phyloP scores from a whole-genome alignment of 2,329 filamentous ascomycete genomes.

The Beauveria australis region DNA sequence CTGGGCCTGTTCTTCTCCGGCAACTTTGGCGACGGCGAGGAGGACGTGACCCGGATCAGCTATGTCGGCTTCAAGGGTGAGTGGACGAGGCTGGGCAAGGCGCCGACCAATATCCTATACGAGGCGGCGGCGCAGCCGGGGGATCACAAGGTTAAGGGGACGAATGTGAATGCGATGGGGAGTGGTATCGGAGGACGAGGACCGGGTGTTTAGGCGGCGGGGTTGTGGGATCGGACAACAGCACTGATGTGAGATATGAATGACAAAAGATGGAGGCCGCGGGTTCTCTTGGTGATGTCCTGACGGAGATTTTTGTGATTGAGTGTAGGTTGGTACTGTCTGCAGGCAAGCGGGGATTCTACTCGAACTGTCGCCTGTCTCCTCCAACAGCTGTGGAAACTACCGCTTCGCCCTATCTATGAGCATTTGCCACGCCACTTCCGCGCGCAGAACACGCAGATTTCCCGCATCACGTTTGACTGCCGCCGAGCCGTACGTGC shows the following conservation, averaged over 20 bases:
- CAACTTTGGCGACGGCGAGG: slow-evolving; percentile 75
- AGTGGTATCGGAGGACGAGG: slow-evolving; percentile 41
- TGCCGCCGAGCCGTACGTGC: background rate
- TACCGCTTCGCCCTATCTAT: background rate
- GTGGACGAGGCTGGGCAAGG: slow-evolving; percentile 71
- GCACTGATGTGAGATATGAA: background rate
- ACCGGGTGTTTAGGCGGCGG: slow-evolving; percentile 18
- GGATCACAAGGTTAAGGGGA: slow-evolving; percentile 68
- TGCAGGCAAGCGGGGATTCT: background rate
- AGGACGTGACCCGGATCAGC: slow-evolving; percentile 68
- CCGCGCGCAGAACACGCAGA: background rate
- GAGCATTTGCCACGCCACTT: background rate
- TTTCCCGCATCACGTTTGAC: background rate
- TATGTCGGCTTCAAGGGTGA: slow-evolving; percentile 93
- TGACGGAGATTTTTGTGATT: background rate
- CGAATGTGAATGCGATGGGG: slow-evolving; percentile 45
- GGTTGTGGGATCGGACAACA: background rate
- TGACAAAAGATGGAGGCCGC: background rate
- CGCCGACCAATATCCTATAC: slow-evolving; percentile 76
- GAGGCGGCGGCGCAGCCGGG: slow-evolving; percentile 87
- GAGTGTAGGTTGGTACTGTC: background rate
- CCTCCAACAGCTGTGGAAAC: background rate
- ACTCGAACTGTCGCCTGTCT: background rate
- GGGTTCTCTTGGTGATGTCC: background rate
- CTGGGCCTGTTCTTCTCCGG: slow-evolving; percentile 85